Conservation (phyloP, 768 basidiomycete species). For the Macrolepiota fuliginosa region DNA sequence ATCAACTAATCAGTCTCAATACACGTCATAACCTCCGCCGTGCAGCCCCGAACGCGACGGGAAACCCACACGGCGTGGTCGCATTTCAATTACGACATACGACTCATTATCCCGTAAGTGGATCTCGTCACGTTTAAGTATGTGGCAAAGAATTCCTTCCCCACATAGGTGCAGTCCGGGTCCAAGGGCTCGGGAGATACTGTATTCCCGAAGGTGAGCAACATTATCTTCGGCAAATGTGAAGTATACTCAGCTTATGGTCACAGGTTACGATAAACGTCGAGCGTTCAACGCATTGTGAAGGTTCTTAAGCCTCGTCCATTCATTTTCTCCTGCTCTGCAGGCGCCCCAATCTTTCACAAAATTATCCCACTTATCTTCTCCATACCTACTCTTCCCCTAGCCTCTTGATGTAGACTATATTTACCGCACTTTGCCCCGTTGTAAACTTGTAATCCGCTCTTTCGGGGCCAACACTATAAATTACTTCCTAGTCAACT, state of each 20-base stretch:
- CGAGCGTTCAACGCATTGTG: slow-evolving; percentile 7
- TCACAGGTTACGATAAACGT: slow-evolving; percentile 5
- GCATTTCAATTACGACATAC: slow-evolving; percentile 15
- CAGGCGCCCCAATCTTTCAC: background rate
- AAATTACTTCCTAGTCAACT: no score
- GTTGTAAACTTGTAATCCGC: no score
- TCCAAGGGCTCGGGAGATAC: slow-evolving; percentile 1
- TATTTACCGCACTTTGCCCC: no score
- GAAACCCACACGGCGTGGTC: slow-evolving; percentile 10
- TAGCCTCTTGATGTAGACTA: no score
- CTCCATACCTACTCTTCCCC: no score
- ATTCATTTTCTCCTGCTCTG: background rate
- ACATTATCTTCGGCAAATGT: background rate
- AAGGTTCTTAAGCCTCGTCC: background rate
- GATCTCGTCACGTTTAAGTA: no score
- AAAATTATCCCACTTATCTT: background rate
- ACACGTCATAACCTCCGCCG: slow-evolving; percentile 19
- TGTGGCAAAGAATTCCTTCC: background rate
- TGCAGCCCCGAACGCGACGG: slow-evolving; percentile 2
- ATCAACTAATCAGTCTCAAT: slow-evolving; percentile 14
- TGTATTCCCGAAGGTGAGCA: slow-evolving; percentile 3
- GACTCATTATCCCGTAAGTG: background rate
- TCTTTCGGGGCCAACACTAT: no score
- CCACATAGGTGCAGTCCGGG: background rate
- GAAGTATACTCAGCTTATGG: background rate